Evolutionary conservation across 2,329 filamentous ascomycete species (phyloP), one percentile per base, ranked within the genome.

Genomic region (Phaeomoniella chlamydospora): DNA sequence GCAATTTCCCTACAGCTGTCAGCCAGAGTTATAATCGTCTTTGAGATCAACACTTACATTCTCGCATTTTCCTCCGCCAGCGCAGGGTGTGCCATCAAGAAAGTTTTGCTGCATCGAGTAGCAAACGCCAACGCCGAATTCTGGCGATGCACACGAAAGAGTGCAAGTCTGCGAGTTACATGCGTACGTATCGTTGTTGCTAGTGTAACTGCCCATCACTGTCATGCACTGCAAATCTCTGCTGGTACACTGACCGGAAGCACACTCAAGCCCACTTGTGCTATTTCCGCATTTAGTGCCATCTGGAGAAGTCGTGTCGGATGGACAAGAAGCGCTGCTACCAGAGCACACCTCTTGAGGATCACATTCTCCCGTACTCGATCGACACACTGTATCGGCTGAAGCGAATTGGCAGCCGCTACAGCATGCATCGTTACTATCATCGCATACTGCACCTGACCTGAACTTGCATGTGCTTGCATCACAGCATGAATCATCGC

Each of bases 181-280:
- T 6, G 87, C 79, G 48, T 74, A 76, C 2, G 85, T 92, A 49
- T 84, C 73, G 59, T 86, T 88, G 53, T 70, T 72, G 38, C 72
- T 68, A 1, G 77, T 79, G 41, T 80, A 72, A 17, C 71, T 74
- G 22, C 85, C 86, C 68, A 94, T 81, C 33, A 92, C 68, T 9
- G 76, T 80, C 56, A 79, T 77, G 64, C 90, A 98, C 61, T 98
- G 90, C 51, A 78, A 70, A 55, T 94, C 77, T 43, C 90, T 78
- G 36, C 81, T 90, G 3, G 90, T 98, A 58, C 90, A 98, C 58
- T 96, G 88, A 10, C 90, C 90, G 32, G 81, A 87, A 18, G 90
- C 85, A 53, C 90, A 98, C 18, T 72, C 61, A 18, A 96, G 69
- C 2, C 72, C 72, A 47, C 13, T 35, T 43, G 29, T 58, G 29